These are phyloP conservation scores for Nitzschia sp. DNA, from an alignment of 108 stramenopile genomes.

Conservation along the genomic window DNA sequence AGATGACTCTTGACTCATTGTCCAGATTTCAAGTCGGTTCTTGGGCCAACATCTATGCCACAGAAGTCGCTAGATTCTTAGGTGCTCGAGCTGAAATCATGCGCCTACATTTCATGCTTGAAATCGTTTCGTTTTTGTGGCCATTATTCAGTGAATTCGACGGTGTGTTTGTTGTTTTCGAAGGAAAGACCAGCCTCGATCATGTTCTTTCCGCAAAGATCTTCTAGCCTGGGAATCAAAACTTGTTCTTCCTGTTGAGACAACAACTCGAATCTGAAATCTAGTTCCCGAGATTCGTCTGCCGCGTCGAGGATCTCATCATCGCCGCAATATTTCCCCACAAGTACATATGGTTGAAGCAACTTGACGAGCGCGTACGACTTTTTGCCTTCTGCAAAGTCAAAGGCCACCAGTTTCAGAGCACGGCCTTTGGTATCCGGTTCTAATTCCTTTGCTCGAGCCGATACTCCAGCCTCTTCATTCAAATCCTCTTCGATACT, in stretches of 20 bases:
- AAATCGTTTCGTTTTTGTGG: too few relatives aligned
- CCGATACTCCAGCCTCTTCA: conserved; percentile 5
- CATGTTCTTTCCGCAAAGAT: conserved; percentile 39
- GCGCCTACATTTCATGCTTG: too few relatives aligned
- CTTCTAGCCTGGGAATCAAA: conserved; percentile 44
- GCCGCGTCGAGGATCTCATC: neutral
- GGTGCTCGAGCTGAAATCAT: too few relatives aligned
- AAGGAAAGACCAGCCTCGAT: conserved; percentile 33
- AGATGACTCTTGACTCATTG: too few relatives aligned
- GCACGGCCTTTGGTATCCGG: conserved; percentile 36
- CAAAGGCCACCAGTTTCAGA: conserved; percentile 50
- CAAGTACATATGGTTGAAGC: conserved; percentile 35
- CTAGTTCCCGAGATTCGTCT: conserved; percentile 16
- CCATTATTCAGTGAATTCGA: too few relatives aligned
- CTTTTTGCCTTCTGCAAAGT: conserved; percentile 33
- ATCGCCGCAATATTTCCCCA: conserved; percentile 9
- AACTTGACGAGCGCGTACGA: conserved; percentile 51
- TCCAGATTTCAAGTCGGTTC: too few relatives aligned
- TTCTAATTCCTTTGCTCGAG: conserved; percentile 20
- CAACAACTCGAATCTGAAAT: conserved; percentile 50
- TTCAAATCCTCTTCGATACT: conserved; percentile 30
- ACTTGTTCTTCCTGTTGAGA: conserved; percentile 43
- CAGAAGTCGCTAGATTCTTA: too few relatives aligned
- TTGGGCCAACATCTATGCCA: too few relatives aligned
- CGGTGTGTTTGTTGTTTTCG: neutral